A percentile compares a stretch with the other conserved stretches of the same genome.
Evolutionary conservation across 2,329 filamentous ascomycete species (phyloP).

Genomic region (Penicillium janthinellum): DNA sequence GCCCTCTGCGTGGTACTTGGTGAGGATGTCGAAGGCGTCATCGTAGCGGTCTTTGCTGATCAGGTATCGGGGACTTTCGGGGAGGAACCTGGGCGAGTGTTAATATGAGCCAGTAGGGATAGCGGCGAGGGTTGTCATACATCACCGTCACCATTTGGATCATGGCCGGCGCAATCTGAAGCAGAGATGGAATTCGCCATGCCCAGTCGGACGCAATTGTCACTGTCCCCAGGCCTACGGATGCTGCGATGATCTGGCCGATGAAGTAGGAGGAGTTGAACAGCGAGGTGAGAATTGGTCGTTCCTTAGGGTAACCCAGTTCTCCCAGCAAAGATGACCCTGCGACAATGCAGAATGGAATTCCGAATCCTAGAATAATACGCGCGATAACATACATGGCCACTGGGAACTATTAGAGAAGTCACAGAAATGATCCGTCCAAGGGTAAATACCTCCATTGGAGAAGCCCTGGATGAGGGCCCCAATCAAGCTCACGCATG

Average conservation of each 20-base stretch:
- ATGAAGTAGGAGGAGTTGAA: slow-evolving; percentile 56
- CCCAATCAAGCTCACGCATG: slow-evolving; percentile 57
- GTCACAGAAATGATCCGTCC: background rate
- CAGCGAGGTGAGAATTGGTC: slow-evolving; percentile 60
- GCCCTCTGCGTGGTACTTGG: slow-evolving; percentile 56
- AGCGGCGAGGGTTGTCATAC: slow-evolving; percentile 15
- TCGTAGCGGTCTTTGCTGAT: slow-evolving; percentile 24
- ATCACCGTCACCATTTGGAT: slow-evolving; percentile 28
- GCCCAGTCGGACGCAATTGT: slow-evolving; percentile 45
- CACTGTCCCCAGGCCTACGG: slow-evolving; percentile 33
- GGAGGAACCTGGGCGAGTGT: slow-evolving; percentile 25
- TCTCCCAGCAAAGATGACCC: slow-evolving; percentile 63
- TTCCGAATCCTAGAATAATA: slow-evolving; percentile 63
- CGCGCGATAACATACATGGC: slow-evolving; percentile 64
- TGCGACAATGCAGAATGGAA: slow-evolving; percentile 61
- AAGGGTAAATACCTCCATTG: slow-evolving; percentile 42
- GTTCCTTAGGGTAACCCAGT: slow-evolving; percentile 62
- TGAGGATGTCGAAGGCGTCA: slow-evolving; percentile 33
- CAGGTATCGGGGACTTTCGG: slow-evolving; percentile 28
- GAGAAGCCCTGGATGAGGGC: slow-evolving; percentile 59
- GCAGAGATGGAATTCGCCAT: slow-evolving; percentile 50
- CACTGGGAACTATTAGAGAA: slow-evolving; percentile 33
- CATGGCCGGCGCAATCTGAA: slow-evolving; percentile 44
- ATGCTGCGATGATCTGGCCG: slow-evolving; percentile 33
- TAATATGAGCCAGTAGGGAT: background rate